Conservation (phyloP, 192 early-diverging fungal genomes). For the Globomyces pollinis-pini region DNA sequence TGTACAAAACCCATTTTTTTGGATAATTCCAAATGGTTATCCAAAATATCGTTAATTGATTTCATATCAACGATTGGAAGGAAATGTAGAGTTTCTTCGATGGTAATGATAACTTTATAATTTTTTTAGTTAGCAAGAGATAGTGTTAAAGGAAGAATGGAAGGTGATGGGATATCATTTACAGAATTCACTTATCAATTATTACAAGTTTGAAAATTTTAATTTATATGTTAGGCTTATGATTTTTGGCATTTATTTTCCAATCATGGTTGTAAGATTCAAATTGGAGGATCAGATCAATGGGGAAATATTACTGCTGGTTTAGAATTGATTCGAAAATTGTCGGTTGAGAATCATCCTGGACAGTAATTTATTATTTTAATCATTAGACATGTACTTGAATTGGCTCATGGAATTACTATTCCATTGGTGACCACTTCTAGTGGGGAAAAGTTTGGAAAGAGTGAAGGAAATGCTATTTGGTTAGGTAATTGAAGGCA, state of each 20-base stretch:
- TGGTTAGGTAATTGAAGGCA: too few relatives aligned
- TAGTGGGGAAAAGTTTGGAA: conserved; percentile 94
- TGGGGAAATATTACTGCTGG: conserved; percentile 97
- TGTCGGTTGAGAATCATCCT: conserved; percentile 3
- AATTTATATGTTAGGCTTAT: too few relatives aligned
- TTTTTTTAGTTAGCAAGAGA: conserved; percentile 58
- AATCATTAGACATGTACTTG: neutral
- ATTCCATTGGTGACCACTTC: conserved; percentile 80
- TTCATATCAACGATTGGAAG: conserved; percentile 76
- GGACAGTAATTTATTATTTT: too few relatives aligned
- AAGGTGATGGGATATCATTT: conserved; percentile 84
- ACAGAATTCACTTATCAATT: conserved; percentile 96
- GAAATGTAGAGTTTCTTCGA: conserved; percentile 66
- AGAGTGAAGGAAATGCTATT: conserved; percentile 90
- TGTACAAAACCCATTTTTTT: conserved; percentile 32
- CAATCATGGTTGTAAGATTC: conserved; percentile 53
- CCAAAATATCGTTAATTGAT: conserved; percentile 59
- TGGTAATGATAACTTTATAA: conserved; percentile 40
- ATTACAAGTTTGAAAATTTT: too few relatives aligned
- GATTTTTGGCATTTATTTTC: conserved; percentile 83
- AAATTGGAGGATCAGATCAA: conserved; percentile 92
- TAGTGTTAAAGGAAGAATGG: conserved; percentile 73
- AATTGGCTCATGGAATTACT: conserved; percentile 71
- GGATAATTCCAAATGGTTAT: conserved; percentile 80
- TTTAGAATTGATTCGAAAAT: conserved; percentile 78